phyloP scores from a whole-genome alignment of 202 grass and related monocot species.

The Cymbopogon flexuosus region DNA sequence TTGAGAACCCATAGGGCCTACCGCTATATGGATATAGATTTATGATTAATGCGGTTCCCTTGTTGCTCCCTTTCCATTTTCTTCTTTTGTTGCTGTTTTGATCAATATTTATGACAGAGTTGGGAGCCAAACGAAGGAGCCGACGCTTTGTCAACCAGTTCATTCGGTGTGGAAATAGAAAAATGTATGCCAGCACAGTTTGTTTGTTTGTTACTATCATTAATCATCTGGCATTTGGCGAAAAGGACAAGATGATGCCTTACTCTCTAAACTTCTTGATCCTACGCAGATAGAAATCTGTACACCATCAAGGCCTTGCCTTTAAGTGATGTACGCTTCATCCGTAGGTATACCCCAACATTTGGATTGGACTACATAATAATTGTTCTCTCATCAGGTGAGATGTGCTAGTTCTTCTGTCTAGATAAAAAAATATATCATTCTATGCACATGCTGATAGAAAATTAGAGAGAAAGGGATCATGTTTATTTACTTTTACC shows the following conservation, averaged over 20 bases:
- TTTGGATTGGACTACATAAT: conserved; percentile 85
- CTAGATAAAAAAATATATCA: not conserved
- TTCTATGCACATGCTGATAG: not conserved
- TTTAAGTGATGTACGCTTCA: conserved; percentile 83
- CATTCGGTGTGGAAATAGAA: conserved; percentile 47
- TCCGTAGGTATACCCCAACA: conserved; percentile 73
- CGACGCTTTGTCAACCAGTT: conserved; percentile 44
- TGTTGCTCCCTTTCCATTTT: not conserved
- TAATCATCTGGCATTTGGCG: not conserved
- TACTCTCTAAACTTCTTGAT: conserved; percentile 29
- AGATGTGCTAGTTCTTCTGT: conserved; percentile 27
- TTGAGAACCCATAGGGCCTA: not conserved
- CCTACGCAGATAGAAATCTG: conserved; percentile 67
- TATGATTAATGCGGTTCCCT: not conserved
- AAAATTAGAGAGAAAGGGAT: not conserved
- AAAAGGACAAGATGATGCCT: not conserved
- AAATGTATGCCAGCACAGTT: conserved; percentile 49
- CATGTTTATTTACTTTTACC: conserved; percentile 17
- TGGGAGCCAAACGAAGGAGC: conserved; percentile 82
- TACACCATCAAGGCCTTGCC: conserved; percentile 74
- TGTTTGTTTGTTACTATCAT: not conserved
- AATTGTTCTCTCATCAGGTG: conserved; percentile 93
- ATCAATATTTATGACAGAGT: conserved; percentile 45
- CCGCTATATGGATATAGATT: conserved; percentile 9
- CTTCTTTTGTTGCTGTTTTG: conserved; percentile 1